Conservation (phyloP, 2,329 filamentous ascomycete genomes). For the Fusarium decemcellulare region DNA sequence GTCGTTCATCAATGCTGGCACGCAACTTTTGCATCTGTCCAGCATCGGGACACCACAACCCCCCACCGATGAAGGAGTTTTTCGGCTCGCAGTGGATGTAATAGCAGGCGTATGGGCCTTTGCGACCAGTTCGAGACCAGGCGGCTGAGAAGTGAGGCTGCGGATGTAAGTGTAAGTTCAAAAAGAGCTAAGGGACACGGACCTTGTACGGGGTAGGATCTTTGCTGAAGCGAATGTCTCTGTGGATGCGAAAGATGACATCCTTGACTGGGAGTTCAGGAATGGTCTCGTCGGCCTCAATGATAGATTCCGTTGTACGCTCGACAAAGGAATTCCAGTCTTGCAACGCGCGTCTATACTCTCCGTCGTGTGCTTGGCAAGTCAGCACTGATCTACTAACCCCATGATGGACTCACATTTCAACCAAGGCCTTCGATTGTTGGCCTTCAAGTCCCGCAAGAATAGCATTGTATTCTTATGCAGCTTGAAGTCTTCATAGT, state of each 20-base stretch:
- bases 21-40: conserved; percentile 77
- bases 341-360: conserved; percentile 82
- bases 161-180: conserved; percentile 1
- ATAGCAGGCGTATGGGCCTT: conserved; percentile 90
- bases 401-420: conserved; percentile 58
- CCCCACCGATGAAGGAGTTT: conserved; percentile 82
- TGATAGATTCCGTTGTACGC: conserved; percentile 77
- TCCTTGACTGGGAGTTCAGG: conserved; percentile 91
- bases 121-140: conserved; percentile 89
- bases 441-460: conserved; percentile 69
- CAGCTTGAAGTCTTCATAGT: conserved; percentile 66
- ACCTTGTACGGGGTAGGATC: conserved; percentile 93
- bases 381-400: conserved; percentile 9
- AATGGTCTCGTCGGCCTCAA: conserved; percentile 82
- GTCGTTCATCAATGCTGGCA: conserved; percentile 80
- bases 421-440: conserved; percentile 72
- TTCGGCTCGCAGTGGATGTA: conserved; percentile 87
- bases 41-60: conserved; percentile 84
- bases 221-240: conserved; percentile 87
- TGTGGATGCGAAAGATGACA: conserved; percentile 88
- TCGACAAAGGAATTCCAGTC: conserved; percentile 89
- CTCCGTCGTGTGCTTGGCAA: conserved; percentile 78
- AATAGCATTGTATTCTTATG: conserved; percentile 73
- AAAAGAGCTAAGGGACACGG: conserved; percentile 28
- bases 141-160: conserved; percentile 87